Percentiles rank a stretch among this genome's conserved stretches.
phyloP scores from a whole-genome alignment of 768 basidiomycete species.

The Rhizopogon sp. region DNA sequence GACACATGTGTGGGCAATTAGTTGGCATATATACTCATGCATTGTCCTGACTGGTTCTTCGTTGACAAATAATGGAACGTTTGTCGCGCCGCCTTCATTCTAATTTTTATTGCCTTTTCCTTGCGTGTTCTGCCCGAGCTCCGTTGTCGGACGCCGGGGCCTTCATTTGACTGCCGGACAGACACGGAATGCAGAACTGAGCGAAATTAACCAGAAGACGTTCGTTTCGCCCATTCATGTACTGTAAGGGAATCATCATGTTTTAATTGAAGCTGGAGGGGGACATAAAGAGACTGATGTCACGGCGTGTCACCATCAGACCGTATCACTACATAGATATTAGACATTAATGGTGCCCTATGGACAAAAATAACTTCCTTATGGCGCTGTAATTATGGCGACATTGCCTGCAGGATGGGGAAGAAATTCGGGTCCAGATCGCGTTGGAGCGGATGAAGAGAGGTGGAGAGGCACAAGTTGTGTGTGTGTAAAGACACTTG shows the following conservation, averaged over 20 bases:
- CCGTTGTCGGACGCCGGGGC: background rate
- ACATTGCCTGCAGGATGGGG: conserved; percentile 11
- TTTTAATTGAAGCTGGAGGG: conserved; percentile 3
- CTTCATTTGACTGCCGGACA: background rate
- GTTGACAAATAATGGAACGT: background rate
- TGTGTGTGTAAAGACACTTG: too few species aligned
- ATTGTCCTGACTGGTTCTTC: too few species aligned
- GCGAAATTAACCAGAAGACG: background rate
- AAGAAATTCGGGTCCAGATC: background rate
- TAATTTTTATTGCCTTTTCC: background rate
- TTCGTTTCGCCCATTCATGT: background rate
- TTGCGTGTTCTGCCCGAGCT: background rate
- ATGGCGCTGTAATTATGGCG: conserved; percentile 22
- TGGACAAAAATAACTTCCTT: conserved; percentile 5
- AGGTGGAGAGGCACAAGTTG: background rate
- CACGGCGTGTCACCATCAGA: background rate
- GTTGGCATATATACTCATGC: background rate
- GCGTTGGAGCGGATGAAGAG: background rate
- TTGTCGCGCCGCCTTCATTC: background rate
- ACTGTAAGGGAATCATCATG: background rate
- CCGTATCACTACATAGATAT: background rate
- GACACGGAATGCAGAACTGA: background rate
- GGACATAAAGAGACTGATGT: background rate
- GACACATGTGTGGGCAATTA: background rate
- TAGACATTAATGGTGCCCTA: background rate